Evolutionary conservation across 139 green algal species (phyloP).

Genomic region (Tetradesmus lagerheimii): DNA sequence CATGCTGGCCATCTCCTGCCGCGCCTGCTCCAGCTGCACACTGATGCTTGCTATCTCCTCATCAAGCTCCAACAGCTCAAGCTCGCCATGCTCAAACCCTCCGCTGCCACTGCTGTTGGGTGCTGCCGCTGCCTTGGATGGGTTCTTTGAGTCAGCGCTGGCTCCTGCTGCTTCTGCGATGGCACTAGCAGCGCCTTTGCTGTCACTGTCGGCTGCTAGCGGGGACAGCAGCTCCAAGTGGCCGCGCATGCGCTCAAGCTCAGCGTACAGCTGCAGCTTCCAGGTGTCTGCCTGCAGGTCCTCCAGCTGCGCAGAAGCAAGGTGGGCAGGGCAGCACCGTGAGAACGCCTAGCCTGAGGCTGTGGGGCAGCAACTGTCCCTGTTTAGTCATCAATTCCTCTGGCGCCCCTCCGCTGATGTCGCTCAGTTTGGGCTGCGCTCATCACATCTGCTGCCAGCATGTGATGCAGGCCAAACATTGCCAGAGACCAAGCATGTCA

Average conservation of each 20-base stretch:
- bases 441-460: conserved; percentile 52
- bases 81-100: not conserved
- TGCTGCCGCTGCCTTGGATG: not conserved
- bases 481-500: conserved; percentile 42
- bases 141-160: not conserved
- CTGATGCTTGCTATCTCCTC: conserved; percentile 25
- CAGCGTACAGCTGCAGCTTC: conserved; percentile 44
- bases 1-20: conserved; percentile 17
- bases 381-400: no score
- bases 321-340: conserved; percentile 69
- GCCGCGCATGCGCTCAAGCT: conserved; percentile 28
- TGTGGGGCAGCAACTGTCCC: no score
- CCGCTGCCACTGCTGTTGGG: not conserved
- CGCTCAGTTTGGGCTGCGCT: no score
- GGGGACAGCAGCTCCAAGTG: conserved; percentile 21
- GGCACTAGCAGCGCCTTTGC: not conserved
- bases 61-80: not conserved
- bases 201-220: not conserved
- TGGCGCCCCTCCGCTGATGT: no score
- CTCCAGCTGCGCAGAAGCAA: conserved; percentile 48
- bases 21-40: conserved; percentile 5
- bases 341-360: no score
- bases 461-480: not conserved
- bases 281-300: conserved; percentile 39
- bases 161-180: not conserved